Evolutionary conservation across 345 rosid genomes (phyloP).

Genomic region (Eucalyptus cloeziana): DNA sequence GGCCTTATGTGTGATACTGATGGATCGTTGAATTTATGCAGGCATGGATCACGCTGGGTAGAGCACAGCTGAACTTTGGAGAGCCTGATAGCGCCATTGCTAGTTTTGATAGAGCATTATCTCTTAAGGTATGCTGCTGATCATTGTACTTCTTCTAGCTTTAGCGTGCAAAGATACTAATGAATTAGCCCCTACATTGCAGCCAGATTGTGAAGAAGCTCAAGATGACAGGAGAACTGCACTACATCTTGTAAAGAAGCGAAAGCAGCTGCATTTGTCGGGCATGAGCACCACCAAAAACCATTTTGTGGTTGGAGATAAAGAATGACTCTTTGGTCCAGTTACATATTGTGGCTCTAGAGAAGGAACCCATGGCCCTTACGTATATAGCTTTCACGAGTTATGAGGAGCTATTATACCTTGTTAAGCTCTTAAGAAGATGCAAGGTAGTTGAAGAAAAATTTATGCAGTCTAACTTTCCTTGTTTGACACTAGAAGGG

Average conservation of each 20-base stretch:
- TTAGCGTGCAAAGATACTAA: not conserved
- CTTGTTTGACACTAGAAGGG: not conserved
- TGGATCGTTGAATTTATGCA: not conserved
- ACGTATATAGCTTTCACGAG: not conserved
- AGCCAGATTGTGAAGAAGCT: constrained; percentile 54
- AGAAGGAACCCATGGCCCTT: not conserved
- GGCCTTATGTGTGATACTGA: no score
- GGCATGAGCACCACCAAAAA: constrained; percentile 27
- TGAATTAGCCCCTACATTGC: not conserved
- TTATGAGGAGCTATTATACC: not conserved
- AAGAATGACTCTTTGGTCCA: not conserved
- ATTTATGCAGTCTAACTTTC: not conserved
- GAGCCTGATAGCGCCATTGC: constrained; percentile 76
- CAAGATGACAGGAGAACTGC: constrained; percentile 51
- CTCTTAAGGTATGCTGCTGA: constrained; percentile 34
- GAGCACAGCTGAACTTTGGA: constrained; percentile 88
- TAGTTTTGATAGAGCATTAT: constrained; percentile 64
- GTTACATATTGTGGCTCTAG: not conserved
- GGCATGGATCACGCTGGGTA: constrained; percentile 94
- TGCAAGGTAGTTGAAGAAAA: not conserved
- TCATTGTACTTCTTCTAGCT: not conserved
- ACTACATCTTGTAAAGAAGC: constrained; percentile 47
- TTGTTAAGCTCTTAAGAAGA: not conserved
- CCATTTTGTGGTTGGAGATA: constrained; percentile 31
- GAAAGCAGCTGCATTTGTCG: constrained; percentile 60